Conservation (phyloP, 1,284 basidiomycete genomes). For the Golubevia pallescens region DNA sequence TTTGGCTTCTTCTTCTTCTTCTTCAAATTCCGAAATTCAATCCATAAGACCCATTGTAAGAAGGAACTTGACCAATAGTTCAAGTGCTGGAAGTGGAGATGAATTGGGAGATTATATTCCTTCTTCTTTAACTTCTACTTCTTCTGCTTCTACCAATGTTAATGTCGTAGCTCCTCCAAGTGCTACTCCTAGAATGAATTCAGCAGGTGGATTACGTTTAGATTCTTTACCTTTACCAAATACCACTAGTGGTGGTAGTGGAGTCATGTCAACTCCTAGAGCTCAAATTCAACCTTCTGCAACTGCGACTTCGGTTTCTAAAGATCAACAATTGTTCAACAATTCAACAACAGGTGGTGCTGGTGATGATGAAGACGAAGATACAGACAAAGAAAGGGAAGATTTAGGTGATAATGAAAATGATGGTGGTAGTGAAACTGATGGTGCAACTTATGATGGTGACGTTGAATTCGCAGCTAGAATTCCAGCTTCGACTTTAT, state of each 20-base stretch:
- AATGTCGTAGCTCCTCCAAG: neutral
- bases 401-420: constrained; percentile 4
- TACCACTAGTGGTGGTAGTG: neutral
- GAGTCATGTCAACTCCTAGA: neutral
- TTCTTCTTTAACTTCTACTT: neutral
- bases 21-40: constrained; percentile 15
- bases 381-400: constrained; percentile 1
- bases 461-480: constrained; percentile 51
- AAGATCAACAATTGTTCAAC: neutral
- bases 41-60: neutral
- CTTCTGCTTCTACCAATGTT: too few species aligned
- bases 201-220: neutral
- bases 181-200: neutral
- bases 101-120: neutral
- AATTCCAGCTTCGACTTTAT: constrained; percentile 28
- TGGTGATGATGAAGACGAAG: neutral
- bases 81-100: neutral
- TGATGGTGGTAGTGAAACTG: constrained; percentile 18
- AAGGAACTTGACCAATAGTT: neutral
- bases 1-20: constrained; percentile 32
- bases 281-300: neutral
- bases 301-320: neutral
- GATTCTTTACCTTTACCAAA: neutral
- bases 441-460: constrained; percentile 38
- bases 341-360: too few species aligned